Percentiles rank a stretch among this genome's conserved stretches.
These are phyloP conservation scores for Inonotus obliquus DNA, from an alignment of 1,284 basidiomycete genomes.

Conservation along the genomic window DNA sequence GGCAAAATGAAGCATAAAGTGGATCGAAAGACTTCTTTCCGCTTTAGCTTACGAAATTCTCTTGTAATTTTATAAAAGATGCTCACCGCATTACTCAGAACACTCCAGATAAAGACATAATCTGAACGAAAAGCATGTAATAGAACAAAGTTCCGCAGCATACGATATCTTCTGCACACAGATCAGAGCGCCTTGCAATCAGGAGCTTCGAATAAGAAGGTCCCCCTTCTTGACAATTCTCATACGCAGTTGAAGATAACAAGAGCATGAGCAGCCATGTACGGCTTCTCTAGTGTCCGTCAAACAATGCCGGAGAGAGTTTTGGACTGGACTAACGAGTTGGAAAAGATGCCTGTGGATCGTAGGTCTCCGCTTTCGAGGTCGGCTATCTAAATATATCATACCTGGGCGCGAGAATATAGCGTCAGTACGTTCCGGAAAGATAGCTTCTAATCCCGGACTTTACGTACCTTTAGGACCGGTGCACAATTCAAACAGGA, in stretches of 20 bases:
- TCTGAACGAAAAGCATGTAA: neutral
- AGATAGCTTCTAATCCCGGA: neutral
- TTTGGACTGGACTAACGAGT: too few species aligned
- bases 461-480: neutral
- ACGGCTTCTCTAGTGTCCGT: too few species aligned
- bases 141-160: neutral
- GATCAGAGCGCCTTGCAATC: neutral
- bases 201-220: neutral
- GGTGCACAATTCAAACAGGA: neutral
- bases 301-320: too few species aligned
- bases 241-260: too few species aligned
- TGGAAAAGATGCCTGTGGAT: too few species aligned
- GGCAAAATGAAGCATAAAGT: neutral
- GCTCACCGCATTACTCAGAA: neutral
- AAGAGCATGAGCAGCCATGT: too few species aligned
- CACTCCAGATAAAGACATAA: neutral
- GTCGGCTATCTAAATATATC: neutral
- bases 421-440: too few species aligned
- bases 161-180: neutral
- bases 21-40: neutral
- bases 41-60: neutral
- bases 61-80: neutral
- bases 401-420: neutral
- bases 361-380: neutral
- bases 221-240: neutral